A percentile compares a stretch with the other conserved stretches of the same genome.
These are phyloP conservation scores for Amanita muscaria DNA, from an alignment of 768 basidiomycete species.

Conservation along the genomic window DNA sequence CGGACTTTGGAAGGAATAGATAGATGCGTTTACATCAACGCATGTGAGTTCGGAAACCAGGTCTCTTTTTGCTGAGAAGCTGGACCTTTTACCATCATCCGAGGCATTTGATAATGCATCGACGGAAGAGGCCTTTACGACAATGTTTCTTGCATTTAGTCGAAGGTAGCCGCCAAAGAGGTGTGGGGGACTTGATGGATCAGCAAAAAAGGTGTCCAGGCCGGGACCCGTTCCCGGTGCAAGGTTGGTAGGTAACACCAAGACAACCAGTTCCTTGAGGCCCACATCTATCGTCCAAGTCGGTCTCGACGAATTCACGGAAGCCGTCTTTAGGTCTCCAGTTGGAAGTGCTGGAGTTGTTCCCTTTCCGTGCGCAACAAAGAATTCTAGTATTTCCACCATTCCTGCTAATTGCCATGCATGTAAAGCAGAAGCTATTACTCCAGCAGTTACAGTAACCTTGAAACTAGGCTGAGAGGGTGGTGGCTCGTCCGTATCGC, in stretches of 20 bases:
- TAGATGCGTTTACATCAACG: conserved; percentile 5
- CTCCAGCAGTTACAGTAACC: background rate
- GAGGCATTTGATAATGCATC: background rate
- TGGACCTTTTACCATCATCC: background rate
- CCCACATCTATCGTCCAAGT: conserved; percentile 9
- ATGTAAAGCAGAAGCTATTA: background rate
- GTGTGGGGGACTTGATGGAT: conserved; percentile 50
- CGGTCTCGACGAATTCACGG: conserved; percentile 7
- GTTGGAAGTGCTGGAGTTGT: background rate
- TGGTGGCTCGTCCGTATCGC: background rate
- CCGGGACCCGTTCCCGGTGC: conserved; percentile 8
- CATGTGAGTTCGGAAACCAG: background rate
- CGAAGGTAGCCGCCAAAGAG: conserved; percentile 45
- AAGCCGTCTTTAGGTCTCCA: conserved; percentile 10
- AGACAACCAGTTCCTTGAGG: conserved; percentile 34
- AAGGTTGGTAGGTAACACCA: conserved; percentile 34
- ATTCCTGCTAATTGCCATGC: conserved; percentile 7
- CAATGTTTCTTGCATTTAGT: conserved; percentile 36
- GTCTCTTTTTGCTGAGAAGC: background rate
- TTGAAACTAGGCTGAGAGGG: background rate
- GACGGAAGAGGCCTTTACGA: background rate
- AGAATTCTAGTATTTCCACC: background rate
- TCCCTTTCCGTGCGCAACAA: background rate
- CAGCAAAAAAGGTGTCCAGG: conserved; percentile 38
- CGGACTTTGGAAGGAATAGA: background rate